Evolutionary conservation across 169 alveolate genomes (phyloP), one percentile per base, ranked within the genome.

Genomic region (Eimeria zaria): DNA sequence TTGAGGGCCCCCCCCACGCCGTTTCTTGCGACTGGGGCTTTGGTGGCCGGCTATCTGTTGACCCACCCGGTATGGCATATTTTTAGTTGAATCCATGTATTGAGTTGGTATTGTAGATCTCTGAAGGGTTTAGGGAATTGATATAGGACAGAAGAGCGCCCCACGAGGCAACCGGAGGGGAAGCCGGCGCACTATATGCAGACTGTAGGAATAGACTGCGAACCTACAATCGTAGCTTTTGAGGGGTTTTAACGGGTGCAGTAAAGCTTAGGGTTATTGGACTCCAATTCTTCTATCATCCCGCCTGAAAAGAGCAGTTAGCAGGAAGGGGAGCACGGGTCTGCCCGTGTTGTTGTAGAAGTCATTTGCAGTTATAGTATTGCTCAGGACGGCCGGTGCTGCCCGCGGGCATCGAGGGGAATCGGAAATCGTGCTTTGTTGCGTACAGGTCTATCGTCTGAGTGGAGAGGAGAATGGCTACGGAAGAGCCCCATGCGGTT

Each of bases 401-500:
- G 73, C 73, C 24, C 62, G 90, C 73, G 16, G 46, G n/a, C n/a
- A 39, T 53, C 51, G 55, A 24, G 88, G 44, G 27, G 27, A 22
- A 36, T 46, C 85, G 8, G 12, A 39, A 11, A 16, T 71, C 53
- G 53, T 81, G 73, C 4, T n/a, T 51, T 18, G 11, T 48, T 53
- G n/a, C 14, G 90, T 51, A 51, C 51, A 81, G 73, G 62, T 81
- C 1, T n/a, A 7, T 36, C n/a, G 69, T 48, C 90, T 81, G 73
- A 51, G 90, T 55, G 46, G 80, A 44, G 62, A 53, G 41, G 36
- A 83, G 93, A 85, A 85, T 85, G 93, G 76, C 93, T 36, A 62
- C 80, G n/a, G 93, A 85, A 62, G 93, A 85, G 58, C 80, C 93
- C 53, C 62, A 27, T 36, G 76, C 80, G 62, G 93, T 85, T 58